Percentiles rank a stretch among this genome's conserved stretches.
Evolutionary conservation across 495 filamentous ascomycete genomes (phyloP).

Genomic region (Aspergillus hancockii): DNA sequence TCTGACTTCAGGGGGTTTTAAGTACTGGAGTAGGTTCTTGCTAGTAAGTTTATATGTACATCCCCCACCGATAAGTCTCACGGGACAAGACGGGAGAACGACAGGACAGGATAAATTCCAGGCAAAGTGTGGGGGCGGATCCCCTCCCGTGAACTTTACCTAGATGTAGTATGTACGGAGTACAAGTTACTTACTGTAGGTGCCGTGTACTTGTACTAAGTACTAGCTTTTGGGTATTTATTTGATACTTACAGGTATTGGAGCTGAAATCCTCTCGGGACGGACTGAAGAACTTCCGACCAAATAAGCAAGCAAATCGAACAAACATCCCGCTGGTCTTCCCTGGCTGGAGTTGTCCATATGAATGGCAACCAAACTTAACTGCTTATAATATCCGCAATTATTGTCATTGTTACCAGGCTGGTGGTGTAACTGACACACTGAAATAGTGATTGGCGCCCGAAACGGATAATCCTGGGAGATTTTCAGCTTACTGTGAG

Average conservation of each 20-base stretch:
- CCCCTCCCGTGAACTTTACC: neutral
- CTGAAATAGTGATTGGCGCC: neutral
- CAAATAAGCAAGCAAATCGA: neutral
- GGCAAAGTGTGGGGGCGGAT: conserved; percentile 4
- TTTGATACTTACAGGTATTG: neutral
- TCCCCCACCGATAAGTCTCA: neutral
- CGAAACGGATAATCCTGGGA: conserved; percentile 7
- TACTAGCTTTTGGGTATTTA: neutral
- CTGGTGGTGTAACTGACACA: neutral
- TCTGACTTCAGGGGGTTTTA: neutral
- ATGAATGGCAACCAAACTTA: neutral
- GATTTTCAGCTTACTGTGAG: neutral
- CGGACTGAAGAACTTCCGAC: conserved; percentile 23
- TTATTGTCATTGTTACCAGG: neutral
- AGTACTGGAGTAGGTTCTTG: too few species aligned
- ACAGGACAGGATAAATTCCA: neutral
- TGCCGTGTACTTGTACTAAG: too few species aligned
- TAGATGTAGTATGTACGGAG: neutral
- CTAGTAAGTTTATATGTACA: too few species aligned
- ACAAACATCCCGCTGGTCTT: neutral
- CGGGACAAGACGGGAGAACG: neutral
- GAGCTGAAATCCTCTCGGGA: neutral
- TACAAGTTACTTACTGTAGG: neutral
- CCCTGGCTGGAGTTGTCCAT: too few species aligned
- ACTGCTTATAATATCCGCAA: neutral